Base-by-base conservation (phyloP, 176 grass and related monocot species). In the Poa annua region DNA sequence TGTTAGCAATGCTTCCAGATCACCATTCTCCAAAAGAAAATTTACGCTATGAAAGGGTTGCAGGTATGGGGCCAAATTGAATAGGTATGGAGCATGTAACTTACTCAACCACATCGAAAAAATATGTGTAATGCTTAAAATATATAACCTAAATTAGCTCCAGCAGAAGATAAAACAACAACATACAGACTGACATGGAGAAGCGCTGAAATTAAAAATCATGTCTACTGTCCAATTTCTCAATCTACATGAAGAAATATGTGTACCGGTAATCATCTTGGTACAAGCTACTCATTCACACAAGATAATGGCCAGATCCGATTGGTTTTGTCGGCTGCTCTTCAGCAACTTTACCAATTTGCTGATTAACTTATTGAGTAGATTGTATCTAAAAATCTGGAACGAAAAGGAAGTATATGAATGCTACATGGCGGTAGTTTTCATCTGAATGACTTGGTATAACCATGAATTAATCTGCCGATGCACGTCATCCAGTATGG, bases 1-100 rank as follows among this genome's bases (percentile, higher is more conserved):
- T 69, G 81, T 17, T 77, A 60, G 86, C 63, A 77, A 88, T 63
- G 84, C 84, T 91, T 90, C 75, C 85, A 89, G 87, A 89, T 75
- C 70, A 87, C 77, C 88, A 87, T 89, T 75, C 88, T 88, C 57
- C 82, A 93, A 89, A 83, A 83, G 86, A 97, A 91, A 93, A 71
- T 75, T 84, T 89, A 91, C 82, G 21, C 39, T 45, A 81, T 80
- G 57, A 83, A 83, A 93, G 65, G 78, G 84, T 78, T 97, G 86
- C 77, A 89, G 81, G 75, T 93, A 87, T 83, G 69, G 71, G 86
- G 32, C 80, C 72, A 11, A 11, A 85, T 66, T 88, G 84, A 86
- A 87, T 21, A 71, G 39, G 85, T 80, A 71, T 86, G 84, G 89
- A 81, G 56, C 65, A 69, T 87, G 86, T 80, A 84, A 89, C 79